Evolutionary conservation across 2,329 filamentous ascomycete genomes (phyloP), one percentile per base, ranked within the genome.

Genomic region (Colletotrichum noveboracense): DNA sequence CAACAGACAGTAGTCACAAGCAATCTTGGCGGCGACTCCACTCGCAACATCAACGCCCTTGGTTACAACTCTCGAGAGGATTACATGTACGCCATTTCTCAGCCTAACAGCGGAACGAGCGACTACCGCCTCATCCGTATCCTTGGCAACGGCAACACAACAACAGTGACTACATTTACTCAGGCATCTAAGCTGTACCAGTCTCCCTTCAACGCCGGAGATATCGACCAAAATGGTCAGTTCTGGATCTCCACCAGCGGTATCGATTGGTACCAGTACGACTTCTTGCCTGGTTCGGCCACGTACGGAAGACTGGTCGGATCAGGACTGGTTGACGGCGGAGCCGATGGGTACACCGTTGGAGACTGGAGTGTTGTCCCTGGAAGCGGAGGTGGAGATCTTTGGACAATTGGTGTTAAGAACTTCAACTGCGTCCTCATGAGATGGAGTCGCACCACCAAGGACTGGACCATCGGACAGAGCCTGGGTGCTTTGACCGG

Each of bases 1-100:
- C 7, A 1, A 4, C 13, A 30, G 5, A 71, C 21, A 2, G 43
- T 16, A 18, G 26, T 74, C 1, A 48, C 77, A 3, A 75, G 61
- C 67, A 64, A 60, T 9, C 24, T 61, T 12, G 69, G 70, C n/a
- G 76, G 72, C 7, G 74, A 76, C 9, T 3, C 5, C 8, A n/a
- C 32, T 1, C 48, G 66, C 32, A 70, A 56, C 66, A 74, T 81
- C 72, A 79, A 81, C 38, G 80, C 79, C 9, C 71, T 81, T 13
- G 80, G 77, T 6, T 81, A 80, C 73, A 81, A 80, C 21, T 61
- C 69, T 5, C 65, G 71, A 7, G 80, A 81, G 12, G 79, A 80
- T 24, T 78, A 78, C 61, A 64, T 81, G 4, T 81, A 81, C 71
- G 80, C 62, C 12, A 48, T 77, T 1, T 61, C 66, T 14, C 62